Conservation (phyloP, 805 yeast species). For the Scheffersomyces lignosus region DNA sequence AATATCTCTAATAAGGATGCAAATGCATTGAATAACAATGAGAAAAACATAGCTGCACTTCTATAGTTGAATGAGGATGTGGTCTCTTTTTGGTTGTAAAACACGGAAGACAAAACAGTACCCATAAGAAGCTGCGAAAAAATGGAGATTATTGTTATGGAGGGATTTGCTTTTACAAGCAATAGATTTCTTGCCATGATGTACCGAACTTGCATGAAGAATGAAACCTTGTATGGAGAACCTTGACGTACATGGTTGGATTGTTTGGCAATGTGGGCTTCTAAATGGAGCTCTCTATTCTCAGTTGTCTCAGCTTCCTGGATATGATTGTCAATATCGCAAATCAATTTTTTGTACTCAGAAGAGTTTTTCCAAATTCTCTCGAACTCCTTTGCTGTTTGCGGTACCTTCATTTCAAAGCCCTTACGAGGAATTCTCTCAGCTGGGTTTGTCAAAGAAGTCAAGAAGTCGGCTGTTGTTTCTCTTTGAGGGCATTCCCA, state of each 20-base stretch:
- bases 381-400: slow-evolving; percentile 26
- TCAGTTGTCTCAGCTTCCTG: slow-evolving; percentile 9
- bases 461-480: slow-evolving; percentile 36
- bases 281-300: slow-evolving; percentile 13
- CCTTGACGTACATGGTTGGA: slow-evolving; percentile 30
- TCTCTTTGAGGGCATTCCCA: slow-evolving; percentile 42
- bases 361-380: slow-evolving; percentile 31
- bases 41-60: slow-evolving; percentile 48
- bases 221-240: slow-evolving; percentile 43
- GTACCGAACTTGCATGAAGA: slow-evolving; percentile 49
- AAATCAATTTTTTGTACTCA: slow-evolving; percentile 22
- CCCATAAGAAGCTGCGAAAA: slow-evolving; percentile 57
- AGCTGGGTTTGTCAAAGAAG: slow-evolving; percentile 30
- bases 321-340: slow-evolving; percentile 25
- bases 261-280: slow-evolving; percentile 42
- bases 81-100: slow-evolving; percentile 47
- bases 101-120: slow-evolving; percentile 59
- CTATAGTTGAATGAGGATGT: slow-evolving; percentile 54
- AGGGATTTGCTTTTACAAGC: slow-evolving; percentile 54
- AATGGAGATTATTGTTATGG: slow-evolving; percentile 51
- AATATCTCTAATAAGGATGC: slow-evolving; percentile 59
- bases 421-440: slow-evolving; percentile 38
- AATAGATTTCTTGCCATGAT: slow-evolving; percentile 55
- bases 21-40: slow-evolving; percentile 49
- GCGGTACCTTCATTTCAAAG: slow-evolving; percentile 28